Evolutionary conservation across 352 stramenopile genomes (phyloP), one percentile per base, ranked within the genome.

Genomic region (Phytophthora sp.): DNA sequence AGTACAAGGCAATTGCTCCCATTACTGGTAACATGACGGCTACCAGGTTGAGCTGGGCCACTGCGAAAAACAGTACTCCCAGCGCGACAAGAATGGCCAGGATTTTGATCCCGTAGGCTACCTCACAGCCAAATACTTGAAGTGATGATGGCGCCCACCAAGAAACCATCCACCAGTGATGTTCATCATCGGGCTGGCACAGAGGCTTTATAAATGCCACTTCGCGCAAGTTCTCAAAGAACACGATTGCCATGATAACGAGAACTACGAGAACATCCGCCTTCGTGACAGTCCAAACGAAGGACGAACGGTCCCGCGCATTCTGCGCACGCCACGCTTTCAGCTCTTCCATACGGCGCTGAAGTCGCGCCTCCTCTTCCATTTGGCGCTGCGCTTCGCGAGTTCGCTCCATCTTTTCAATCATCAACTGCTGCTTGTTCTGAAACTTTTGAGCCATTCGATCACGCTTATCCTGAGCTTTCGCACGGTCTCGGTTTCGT

Each of bases 71-170:
- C 7, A 69, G 15, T 1, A 82, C 44, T 9, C 76, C 62, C 9
- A 85, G 46, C 3, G 69, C 35, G 12, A 89, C 5, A 34, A 94
- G 62, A 17, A 85, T 67, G 18, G 54, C 66, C 5, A 82, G 54
- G 23, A 94, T 79, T 43, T 91, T 90, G 46, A 87, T 62, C 0
- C 70, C 82, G 60, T 92, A 92, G n/a, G 76, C 70, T 26, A 91
- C 53, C 44, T 90, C 80, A 54, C 85, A 94, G 13, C 77, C 67
- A 20, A 89, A 75, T 21, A 91, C 58, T n/a, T 82, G 76, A 2
- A 92, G 66, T 3, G 81, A 87, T 27, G 71, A 76, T 4, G 73
- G 70, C 7, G 80, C 63, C 67, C 82, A 88, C 69, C 79, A 85
- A 0, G 79, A 89, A 6, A 80, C 62, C 63, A 84, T 79, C 44